Percentiles rank a stretch among this genome's conserved stretches.
Evolutionary conservation across 2,329 filamentous ascomycete genomes (phyloP).

Genomic region (Pleomassaria siparia): DNA sequence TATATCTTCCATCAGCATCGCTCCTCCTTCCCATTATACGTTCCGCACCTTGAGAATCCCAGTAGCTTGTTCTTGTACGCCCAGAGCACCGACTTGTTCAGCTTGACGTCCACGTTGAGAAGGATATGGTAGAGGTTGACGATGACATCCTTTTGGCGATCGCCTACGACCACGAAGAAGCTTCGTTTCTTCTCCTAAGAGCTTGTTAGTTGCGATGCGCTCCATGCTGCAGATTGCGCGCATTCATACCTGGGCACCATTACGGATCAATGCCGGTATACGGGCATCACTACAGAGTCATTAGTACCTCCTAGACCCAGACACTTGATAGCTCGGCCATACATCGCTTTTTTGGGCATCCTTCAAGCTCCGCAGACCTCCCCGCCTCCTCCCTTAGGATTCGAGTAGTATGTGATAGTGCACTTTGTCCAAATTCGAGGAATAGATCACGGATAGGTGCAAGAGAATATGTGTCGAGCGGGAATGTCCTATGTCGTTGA

Average conservation of each 20-base stretch:
- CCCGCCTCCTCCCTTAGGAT: conserved; percentile 25
- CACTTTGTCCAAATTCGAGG: background rate
- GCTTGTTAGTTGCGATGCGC: conserved; percentile 12
- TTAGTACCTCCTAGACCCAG: conserved; percentile 14
- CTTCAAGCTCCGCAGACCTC: conserved; percentile 34
- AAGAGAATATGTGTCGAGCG: background rate
- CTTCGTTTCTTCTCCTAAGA: conserved; percentile 85
- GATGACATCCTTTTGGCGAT: conserved; percentile 93
- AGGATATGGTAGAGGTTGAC: conserved; percentile 94
- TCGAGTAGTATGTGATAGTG: background rate
- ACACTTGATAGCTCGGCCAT: conserved; percentile 9
- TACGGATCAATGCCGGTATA: conserved; percentile 45
- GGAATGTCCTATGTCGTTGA: background rate
- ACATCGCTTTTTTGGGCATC: conserved; percentile 46
- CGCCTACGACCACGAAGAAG: conserved; percentile 96
- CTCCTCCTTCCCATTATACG: background rate
- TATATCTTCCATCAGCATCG: conserved; percentile 13
- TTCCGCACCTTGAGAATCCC: conserved; percentile 73
- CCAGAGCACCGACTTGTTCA: conserved; percentile 96
- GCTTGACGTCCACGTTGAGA: conserved; percentile 83
- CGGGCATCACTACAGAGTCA: conserved; percentile 33
- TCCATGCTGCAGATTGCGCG: background rate
- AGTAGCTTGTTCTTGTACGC: conserved; percentile 98
- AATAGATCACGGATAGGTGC: background rate
- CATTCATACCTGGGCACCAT: conserved; percentile 38